These are phyloP conservation scores for Filobasidium wieringae DNA, from an alignment of 768 basidiomycete species.

Conservation along the genomic window DNA sequence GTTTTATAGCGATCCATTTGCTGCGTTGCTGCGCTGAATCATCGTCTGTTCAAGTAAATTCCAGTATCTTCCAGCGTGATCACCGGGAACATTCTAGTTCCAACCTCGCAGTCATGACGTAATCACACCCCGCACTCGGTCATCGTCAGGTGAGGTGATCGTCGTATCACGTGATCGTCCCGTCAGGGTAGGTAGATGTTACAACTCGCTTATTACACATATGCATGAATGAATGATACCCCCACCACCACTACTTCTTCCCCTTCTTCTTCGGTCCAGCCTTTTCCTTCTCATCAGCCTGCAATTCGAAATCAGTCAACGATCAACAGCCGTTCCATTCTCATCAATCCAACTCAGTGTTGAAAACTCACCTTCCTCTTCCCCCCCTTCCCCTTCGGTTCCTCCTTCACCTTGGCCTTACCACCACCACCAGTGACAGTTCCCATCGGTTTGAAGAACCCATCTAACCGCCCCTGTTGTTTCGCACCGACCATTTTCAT, in stretches of 20 bases:
- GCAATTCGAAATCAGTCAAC: not conserved
- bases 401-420: constrained; percentile 27
- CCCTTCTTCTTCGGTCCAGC: constrained; percentile 38
- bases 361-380: constrained; percentile 47
- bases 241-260: constrained; percentile 19
- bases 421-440: constrained; percentile 41
- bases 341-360: constrained; percentile 25
- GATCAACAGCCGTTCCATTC: not conserved
- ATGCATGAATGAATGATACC: no score
- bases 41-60: no score
- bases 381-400: constrained; percentile 18
- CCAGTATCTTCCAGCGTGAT: not conserved
- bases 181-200: no score
- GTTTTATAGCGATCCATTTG: no score
- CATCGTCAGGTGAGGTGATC: no score
- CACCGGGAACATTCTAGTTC: not conserved
- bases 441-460: constrained; percentile 74
- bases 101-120: no score
- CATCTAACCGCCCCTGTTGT: constrained; percentile 91
- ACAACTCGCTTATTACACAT: no score
- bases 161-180: no score
- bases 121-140: no score
- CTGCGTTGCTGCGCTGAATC: no score
- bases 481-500: constrained; percentile 73
- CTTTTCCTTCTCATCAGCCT: constrained; percentile 36